Base-by-base conservation (phyloP, 2,329 filamentous ascomycete genomes). In the Colletotrichum sp. region DNA sequence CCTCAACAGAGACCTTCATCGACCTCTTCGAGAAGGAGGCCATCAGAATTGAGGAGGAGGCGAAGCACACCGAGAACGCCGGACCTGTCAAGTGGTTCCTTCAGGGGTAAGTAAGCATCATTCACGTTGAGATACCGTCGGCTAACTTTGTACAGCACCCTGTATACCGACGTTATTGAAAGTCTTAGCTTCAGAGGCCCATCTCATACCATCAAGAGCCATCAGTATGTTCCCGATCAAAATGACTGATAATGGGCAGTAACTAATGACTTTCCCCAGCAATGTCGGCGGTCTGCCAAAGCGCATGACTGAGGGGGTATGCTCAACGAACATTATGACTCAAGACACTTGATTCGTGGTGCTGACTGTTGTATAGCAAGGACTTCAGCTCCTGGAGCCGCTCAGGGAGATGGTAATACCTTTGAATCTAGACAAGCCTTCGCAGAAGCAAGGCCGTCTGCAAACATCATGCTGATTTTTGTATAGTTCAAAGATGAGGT, bases 81-180 rank as follows among this genome's bases (percentile, higher is more conserved):
- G 95, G 94, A 38, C 93, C 94, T 80, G 94, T 98, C 52, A 91
- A 95, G 80, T 98, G 92, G 90, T 94, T 98, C 81, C 89, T 98
- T 12, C 96, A 74, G 38, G 95, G 96, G 21, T 52, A 52, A 52
- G 43, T 48, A 21, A 43, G 43, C 43, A 52, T 52, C n/a, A 97
- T 32, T 18, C 64, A 16, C 28, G 26, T n/a, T 56, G 32, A 43
- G 26, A 24, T 64, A 7, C 21, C 10, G 8, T 52, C 28, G 36
- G 16, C 67, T 64, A 38, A 60, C 28, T 28, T 24, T 55, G 26
- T 36, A 78, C n/a, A 52, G 43, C 43, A 62, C 58, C 70, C 64
- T 73, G 6, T 75, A 75, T 21, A 56, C 71, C 65, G 75, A 84
- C 77, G 80, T 83, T 48, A 89, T 91, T 66, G 89, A 91, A 81